Percentiles rank a stretch among this genome's conserved stretches.
Conservation (phyloP, 805 yeast genomes). For the Ogataea paraovalis region DNA sequence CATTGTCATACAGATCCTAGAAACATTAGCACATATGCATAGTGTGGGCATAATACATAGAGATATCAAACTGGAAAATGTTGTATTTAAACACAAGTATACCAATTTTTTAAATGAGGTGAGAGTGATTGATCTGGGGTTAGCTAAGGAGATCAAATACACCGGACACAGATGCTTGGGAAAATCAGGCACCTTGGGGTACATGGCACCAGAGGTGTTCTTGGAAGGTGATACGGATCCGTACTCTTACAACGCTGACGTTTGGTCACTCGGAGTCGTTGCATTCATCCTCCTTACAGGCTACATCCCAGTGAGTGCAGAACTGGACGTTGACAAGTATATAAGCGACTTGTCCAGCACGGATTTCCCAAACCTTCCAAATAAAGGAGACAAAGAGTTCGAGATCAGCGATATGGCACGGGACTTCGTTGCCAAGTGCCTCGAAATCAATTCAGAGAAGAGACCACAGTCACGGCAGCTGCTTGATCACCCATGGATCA, state of each 20-base stretch:
- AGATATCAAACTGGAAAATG: constrained; percentile 85
- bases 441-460: constrained; percentile 53
- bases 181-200: constrained; percentile 69
- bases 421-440: constrained; percentile 58
- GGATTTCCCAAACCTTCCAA: constrained; percentile 44
- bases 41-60: constrained; percentile 72
- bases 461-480: constrained; percentile 40
- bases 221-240: constrained; percentile 30
- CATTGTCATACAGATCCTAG: constrained; percentile 61
- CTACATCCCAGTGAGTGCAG: constrained; percentile 78
- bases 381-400: constrained; percentile 66
- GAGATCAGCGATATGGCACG: constrained; percentile 69
- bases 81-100: constrained; percentile 56
- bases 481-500: constrained; percentile 46
- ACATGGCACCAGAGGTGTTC: constrained; percentile 89
- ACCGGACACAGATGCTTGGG: not conserved
- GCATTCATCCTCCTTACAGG: constrained; percentile 81
- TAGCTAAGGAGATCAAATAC: constrained; percentile 57
- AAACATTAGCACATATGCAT: constrained; percentile 72
- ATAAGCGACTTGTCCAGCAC: constrained; percentile 61
- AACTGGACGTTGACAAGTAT: constrained; percentile 60
- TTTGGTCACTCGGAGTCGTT: constrained; percentile 88
- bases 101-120: constrained; percentile 50
- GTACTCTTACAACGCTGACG: constrained; percentile 62
- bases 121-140: constrained; percentile 79